Conservation (phyloP, 139 green algal genomes). For the Diplosphaera chodatii region DNA sequence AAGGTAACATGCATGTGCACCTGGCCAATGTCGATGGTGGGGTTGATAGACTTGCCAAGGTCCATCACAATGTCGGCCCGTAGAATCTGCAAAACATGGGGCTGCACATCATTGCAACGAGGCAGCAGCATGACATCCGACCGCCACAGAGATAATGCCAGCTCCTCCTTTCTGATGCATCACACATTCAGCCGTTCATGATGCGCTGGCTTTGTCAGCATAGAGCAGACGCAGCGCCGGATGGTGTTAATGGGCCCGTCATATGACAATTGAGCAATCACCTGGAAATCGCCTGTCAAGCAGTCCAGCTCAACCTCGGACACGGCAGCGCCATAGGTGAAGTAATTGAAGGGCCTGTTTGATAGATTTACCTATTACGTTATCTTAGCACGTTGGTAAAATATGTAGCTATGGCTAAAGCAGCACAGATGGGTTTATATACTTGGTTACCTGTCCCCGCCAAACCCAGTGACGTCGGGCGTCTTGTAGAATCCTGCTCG, state of each 20-base stretch:
- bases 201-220: no score
- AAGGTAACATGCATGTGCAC: conserved; percentile 20
- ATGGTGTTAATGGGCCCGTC: no score
- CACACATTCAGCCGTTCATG: no score
- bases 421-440: no score
- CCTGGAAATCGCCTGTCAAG: conserved; percentile 75
- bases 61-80: conserved; percentile 91
- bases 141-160: no score
- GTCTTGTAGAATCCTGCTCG: conserved; percentile 96
- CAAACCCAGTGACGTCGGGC: conserved; percentile 72
- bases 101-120: no score
- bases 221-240: no score
- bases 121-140: no score
- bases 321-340: conserved; percentile 58
- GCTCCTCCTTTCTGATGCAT: no score
- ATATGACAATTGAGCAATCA: conserved; percentile 10
- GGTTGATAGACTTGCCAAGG: conserved; percentile 89
- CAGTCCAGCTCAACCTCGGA: conserved; percentile 87
- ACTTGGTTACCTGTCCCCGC: neutral
- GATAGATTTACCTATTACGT: no score
- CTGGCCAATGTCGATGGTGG: conserved; percentile 94
- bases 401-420: no score
- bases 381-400: no score
- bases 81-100: conserved; percentile 56
- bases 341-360: conserved; percentile 89